Conservation (phyloP, 2,329 filamentous ascomycete species). For the Chlorencoelia australis region DNA sequence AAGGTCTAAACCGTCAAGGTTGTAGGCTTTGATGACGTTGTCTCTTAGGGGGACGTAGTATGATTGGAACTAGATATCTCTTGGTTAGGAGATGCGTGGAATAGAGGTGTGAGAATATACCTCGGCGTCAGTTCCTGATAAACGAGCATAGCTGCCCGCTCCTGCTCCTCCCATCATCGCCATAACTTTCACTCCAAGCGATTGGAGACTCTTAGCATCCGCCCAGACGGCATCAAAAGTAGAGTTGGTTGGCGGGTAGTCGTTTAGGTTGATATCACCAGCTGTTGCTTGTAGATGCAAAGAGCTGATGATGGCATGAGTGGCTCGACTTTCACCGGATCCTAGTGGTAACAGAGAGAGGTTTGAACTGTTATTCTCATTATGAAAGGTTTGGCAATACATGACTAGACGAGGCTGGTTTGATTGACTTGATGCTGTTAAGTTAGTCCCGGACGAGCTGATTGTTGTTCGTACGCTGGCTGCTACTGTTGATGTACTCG, state of each 20-base stretch:
- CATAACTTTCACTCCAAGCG: slow-evolving; percentile 9
- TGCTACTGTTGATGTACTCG: too few relatives aligned
- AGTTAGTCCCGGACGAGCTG: too few relatives aligned
- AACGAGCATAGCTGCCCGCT: slow-evolving; percentile 31
- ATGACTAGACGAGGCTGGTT: slow-evolving; percentile 4
- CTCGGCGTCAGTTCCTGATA: slow-evolving; percentile 8
- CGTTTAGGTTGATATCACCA: slow-evolving; percentile 8
- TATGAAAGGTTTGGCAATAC: slow-evolving; percentile 7
- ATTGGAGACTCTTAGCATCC: slow-evolving; percentile 6
- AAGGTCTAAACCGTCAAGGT: slow-evolving; percentile 79
- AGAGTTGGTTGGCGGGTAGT: slow-evolving; percentile 5
- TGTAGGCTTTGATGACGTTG: slow-evolving; percentile 54
- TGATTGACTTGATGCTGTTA: too few relatives aligned
- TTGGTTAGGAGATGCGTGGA: neutral
- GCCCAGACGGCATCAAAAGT: slow-evolving; percentile 10
- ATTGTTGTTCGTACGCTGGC: too few relatives aligned
- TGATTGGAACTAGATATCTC: slow-evolving; percentile 13
- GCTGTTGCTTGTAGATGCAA: slow-evolving; percentile 3
- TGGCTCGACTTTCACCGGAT: slow-evolving; percentile 1
- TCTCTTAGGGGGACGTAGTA: slow-evolving; percentile 10
- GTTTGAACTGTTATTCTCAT: neutral
- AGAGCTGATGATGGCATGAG: slow-evolving; percentile 6
- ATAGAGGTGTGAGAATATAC: neutral
- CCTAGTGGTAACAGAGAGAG: slow-evolving; percentile 7
- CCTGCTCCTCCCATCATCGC: slow-evolving; percentile 12